Evolutionary conservation across 2,329 filamentous ascomycete genomes (phyloP).

Genomic region (Aspergillus piperis): DNA sequence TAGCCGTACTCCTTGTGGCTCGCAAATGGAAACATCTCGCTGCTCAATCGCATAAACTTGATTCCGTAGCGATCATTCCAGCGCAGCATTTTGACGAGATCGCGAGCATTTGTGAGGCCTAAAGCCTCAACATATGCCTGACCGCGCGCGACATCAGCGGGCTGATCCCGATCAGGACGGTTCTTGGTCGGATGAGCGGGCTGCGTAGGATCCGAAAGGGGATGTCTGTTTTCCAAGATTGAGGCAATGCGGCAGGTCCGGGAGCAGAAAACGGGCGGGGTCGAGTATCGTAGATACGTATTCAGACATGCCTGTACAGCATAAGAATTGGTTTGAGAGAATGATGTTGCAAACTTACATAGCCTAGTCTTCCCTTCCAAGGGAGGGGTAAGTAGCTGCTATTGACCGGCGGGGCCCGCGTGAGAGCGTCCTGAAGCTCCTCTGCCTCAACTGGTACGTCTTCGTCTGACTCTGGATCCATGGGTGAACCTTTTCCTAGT

Average conservation of each 20-base stretch:
- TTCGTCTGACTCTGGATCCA: constrained; percentile 58
- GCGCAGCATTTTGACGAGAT: constrained; percentile 79
- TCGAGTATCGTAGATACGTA: constrained; percentile 81
- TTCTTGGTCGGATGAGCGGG: constrained; percentile 85
- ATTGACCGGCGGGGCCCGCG: constrained; percentile 74
- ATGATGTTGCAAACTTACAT: constrained; percentile 59
- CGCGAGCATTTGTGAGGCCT: constrained; percentile 77
- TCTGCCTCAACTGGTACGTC: constrained; percentile 55
- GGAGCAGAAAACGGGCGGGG: constrained; percentile 84
- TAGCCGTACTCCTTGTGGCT: constrained; percentile 88
- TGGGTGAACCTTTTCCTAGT: constrained; percentile 21
- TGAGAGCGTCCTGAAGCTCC: constrained; percentile 60
- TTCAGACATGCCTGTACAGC: constrained; percentile 74
- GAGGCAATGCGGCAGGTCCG: constrained; percentile 88
- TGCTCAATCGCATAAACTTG: constrained; percentile 87
- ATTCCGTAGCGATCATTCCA: constrained; percentile 95
- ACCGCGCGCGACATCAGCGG: constrained; percentile 67
- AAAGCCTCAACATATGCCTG: constrained; percentile 73
- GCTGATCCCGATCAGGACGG: constrained; percentile 72
- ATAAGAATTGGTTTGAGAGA: constrained; percentile 6
- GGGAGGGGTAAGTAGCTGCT: constrained; percentile 81
- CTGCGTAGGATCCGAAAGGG: constrained; percentile 71
- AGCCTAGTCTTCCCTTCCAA: constrained; percentile 87
- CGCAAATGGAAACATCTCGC: constrained; percentile 96
- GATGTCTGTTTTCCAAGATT: constrained; percentile 85